phyloP scores from a whole-genome alignment of 176 grass and related monocot genomes.

The Saccharum spontaneum region DNA sequence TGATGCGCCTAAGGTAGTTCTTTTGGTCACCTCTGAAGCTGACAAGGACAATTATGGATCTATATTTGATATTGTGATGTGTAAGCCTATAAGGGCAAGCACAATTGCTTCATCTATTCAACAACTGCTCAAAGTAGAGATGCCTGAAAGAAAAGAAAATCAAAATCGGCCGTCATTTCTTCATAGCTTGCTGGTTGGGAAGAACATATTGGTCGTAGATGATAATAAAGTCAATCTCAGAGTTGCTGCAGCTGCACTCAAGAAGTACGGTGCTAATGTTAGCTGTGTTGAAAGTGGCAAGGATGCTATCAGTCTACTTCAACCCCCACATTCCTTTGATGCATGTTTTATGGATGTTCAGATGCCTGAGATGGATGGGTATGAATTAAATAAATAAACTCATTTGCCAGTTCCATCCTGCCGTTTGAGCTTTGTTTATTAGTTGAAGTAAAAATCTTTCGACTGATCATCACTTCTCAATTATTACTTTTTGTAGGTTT shows the following conservation, averaged over 20 bases:
- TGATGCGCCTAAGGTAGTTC: conserved; percentile 58
- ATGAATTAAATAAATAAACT: conserved; percentile 33
- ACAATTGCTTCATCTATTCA: conserved; percentile 84
- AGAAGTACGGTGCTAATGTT: conserved; percentile 85
- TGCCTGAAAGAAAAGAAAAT: conserved; percentile 54
- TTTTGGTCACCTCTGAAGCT: conserved; percentile 76
- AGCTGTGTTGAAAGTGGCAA: conserved; percentile 88
- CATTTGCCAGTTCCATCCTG: not conserved
- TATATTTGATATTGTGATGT: conserved; percentile 67
- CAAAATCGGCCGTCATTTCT: conserved; percentile 55
- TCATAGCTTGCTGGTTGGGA: conserved; percentile 64
- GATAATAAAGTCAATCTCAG: conserved; percentile 93
- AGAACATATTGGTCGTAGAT: conserved; percentile 97
- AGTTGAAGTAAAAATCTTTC: not conserved
- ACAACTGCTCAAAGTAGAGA: conserved; percentile 54
- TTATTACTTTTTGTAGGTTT: conserved; percentile 50
- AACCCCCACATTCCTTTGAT: conserved; percentile 73
- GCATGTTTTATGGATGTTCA: conserved; percentile 99
- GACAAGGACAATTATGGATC: conserved; percentile 55
- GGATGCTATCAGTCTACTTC: conserved; percentile 65
- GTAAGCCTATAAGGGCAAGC: conserved; percentile 88
- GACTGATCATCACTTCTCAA: not conserved
- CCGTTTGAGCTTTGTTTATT: not conserved
- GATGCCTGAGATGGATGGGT: conserved; percentile 99
- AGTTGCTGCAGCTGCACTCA: conserved; percentile 74